Base-by-base conservation (phyloP, 2,329 filamentous ascomycete species). In the Helotiales sp. region DNA sequence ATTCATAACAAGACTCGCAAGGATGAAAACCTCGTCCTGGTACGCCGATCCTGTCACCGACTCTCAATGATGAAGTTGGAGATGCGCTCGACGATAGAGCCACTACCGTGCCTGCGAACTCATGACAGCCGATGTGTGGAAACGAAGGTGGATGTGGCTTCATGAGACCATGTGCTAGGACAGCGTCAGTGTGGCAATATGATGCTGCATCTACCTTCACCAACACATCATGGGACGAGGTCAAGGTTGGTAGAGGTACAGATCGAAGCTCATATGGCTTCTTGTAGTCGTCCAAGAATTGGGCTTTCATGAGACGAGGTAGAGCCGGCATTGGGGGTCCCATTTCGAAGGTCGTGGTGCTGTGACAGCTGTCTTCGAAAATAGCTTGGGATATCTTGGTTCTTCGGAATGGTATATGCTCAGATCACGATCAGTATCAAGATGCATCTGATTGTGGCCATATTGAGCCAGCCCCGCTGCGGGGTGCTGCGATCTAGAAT, bases 191-290 rank as follows among this genome's bases (percentile, higher is more conserved):
- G 24, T 57, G 55, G 33, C 55, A 57, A 62, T 79, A 79, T 1
- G 75, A 78, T 9, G 76, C 76, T 5, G 77, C 77, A 48, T 75
- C 72, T 34, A 80, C 76, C 56, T 72, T 73, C 64, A 79, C 73
- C 17, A 79, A 72, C 24, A 79, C 50, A 57, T 79, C 77, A 59
- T 77, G 42, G 5, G 33, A 24, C 27, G 40, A 52, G 7, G 31
- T 58, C 2, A 70, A 67, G n/a, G 64, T 54, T 3, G 75, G 76
- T 6, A 75, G 51, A 2, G 73, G 70, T 1, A 75, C 65, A 5
- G 69, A 61, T 50, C 69, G 69, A 12, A 79, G 66, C 13, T 54
- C 66, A 62, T 78, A 77, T 1, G 75, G 74, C 5, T 65, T 71
- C 55, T 76, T 76, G 68, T 75, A 77, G 12, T 67, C 69, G 3